Evolutionary conservation across 768 basidiomycete species (phyloP).

Genomic region (Rhodotorula diobovata): DNA sequence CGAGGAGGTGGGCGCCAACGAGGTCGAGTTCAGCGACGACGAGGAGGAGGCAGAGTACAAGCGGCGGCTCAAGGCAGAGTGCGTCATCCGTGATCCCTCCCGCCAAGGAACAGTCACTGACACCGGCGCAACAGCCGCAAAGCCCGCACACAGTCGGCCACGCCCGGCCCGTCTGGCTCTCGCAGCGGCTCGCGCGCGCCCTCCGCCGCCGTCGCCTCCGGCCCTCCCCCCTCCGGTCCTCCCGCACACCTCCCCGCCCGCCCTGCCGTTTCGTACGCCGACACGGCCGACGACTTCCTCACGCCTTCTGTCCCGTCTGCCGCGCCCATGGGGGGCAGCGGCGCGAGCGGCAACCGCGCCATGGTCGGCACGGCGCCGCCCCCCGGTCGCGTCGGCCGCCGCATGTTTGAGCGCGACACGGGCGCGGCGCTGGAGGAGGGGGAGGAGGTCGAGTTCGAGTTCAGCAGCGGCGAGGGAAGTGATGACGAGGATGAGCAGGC

Average conservation of each 20-base stretch:
- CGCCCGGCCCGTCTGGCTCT: slow-evolving; percentile 11
- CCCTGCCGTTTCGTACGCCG: slow-evolving; percentile 39
- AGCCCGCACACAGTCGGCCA: slow-evolving; percentile 15
- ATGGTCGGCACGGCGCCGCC: slow-evolving; percentile 31
- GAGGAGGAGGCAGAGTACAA: slow-evolving; percentile 77
- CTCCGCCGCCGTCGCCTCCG: neutral
- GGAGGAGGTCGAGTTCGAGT: slow-evolving; percentile 39
- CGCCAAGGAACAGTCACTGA: too few relatives aligned
- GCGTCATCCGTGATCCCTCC: neutral
- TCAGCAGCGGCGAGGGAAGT: slow-evolving; percentile 27
- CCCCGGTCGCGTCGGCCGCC: slow-evolving; percentile 16
- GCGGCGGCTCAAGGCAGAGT: slow-evolving; percentile 53
- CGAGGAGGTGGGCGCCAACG: slow-evolving; percentile 84
- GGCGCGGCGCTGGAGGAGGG: slow-evolving; percentile 12
- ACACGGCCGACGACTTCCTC: slow-evolving; percentile 8
- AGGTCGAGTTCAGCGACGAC: slow-evolving; percentile 92
- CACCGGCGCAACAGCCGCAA: slow-evolving; percentile 1
- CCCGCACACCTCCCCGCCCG: slow-evolving; percentile 27
- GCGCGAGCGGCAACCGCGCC: neutral
- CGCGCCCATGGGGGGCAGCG: slow-evolving; percentile 2
- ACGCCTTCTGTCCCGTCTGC: slow-evolving; percentile 2
- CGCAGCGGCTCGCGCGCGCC: neutral
- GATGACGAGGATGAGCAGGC: neutral
- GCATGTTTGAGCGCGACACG: slow-evolving; percentile 39
- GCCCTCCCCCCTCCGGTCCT: neutral